These are phyloP conservation scores for Corymbia maculata DNA, from an alignment of 345 rosid species.

Conservation along the genomic window DNA sequence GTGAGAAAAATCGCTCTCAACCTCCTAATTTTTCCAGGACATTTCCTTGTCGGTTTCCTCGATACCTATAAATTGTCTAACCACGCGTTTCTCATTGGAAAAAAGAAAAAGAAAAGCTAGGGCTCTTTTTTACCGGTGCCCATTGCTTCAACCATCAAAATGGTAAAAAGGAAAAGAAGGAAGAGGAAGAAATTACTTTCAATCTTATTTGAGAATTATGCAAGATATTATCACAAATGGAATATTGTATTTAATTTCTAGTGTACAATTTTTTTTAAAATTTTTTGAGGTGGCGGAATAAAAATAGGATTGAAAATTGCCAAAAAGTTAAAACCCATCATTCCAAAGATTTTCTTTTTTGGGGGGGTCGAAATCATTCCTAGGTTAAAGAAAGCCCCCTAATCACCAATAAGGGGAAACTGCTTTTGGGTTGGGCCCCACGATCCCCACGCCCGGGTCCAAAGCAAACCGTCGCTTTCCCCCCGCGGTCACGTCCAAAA, in stretches of 20 bases:
- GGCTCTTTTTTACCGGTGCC: background rate
- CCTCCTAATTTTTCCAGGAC: fast-evolving
- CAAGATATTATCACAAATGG: background rate
- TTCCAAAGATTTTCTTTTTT: background rate
- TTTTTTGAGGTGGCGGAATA: no score
- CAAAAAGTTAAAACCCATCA: background rate
- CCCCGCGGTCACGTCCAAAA: background rate
- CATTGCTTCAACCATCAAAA: background rate
- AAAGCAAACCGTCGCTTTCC: background rate
- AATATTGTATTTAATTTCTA: background rate
- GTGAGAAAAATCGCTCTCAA: background rate
- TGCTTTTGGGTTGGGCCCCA: background rate
- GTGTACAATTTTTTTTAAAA: background rate
- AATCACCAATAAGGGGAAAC: background rate
- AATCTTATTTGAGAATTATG: background rate
- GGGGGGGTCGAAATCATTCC: background rate
- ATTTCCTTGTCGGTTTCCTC: background rate
- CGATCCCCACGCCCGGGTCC: background rate
- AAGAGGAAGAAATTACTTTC: background rate
- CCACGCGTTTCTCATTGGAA: background rate
- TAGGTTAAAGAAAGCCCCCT: background rate
- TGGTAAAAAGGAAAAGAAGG: no score
- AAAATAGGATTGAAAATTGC: background rate
- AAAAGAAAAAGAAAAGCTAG: background rate
- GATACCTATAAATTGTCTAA: background rate